Percentiles rank a stretch among this genome's conserved stretches.
Evolutionary conservation across 1,284 basidiomycete species (phyloP).

Genomic region (Naganishia sp.): DNA sequence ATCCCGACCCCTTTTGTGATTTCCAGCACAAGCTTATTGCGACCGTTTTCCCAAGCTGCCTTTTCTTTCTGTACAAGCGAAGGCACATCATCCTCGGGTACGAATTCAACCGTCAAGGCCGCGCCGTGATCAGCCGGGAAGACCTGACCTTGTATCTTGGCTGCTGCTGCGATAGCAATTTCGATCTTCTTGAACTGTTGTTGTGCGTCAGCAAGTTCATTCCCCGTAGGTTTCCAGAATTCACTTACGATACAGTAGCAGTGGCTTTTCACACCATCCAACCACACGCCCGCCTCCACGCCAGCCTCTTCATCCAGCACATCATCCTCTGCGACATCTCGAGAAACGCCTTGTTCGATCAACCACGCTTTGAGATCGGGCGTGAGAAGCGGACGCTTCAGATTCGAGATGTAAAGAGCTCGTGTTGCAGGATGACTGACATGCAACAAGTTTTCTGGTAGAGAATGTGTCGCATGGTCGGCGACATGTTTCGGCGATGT

Average conservation of each 20-base stretch:
- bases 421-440: constrained; percentile 46
- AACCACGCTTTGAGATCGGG: constrained; percentile 34
- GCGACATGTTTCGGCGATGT: background rate
- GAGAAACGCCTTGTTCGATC: constrained; percentile 29
- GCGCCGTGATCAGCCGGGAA: constrained; percentile 33
- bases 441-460: constrained; percentile 44
- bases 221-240: too few species aligned
- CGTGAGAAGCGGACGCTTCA: constrained; percentile 48
- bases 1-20: constrained; percentile 34
- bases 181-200: constrained; percentile 24
- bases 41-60: constrained; percentile 48
- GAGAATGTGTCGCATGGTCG: constrained; percentile 22
- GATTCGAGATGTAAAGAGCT: constrained; percentile 50
- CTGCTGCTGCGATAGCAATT: constrained; percentile 25
- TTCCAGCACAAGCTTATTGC: constrained; percentile 44
- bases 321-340: constrained; percentile 16
- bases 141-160: constrained; percentile 22
- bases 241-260: constrained; percentile 30
- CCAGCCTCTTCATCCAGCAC: constrained; percentile 23
- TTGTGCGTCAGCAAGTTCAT: background rate
- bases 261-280: constrained; percentile 33
- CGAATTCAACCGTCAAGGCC: constrained; percentile 47
- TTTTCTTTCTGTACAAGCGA: constrained; percentile 46
- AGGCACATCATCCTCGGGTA: constrained; percentile 42
- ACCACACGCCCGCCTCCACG: constrained; percentile 30